Conservation (phyloP, 306 rosid genomes). For the Vigna nakashimae region DNA sequence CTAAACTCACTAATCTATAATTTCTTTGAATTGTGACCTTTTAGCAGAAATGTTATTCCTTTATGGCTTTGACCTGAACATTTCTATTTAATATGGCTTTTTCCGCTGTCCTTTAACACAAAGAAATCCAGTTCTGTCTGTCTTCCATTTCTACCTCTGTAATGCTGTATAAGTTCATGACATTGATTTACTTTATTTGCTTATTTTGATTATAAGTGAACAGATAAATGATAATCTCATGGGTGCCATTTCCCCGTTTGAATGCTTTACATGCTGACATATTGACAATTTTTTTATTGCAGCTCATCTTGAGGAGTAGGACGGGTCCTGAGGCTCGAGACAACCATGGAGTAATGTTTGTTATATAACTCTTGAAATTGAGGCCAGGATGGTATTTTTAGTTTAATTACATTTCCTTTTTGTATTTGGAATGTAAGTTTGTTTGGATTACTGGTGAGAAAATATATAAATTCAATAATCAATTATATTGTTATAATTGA, state of each 20-base stretch:
- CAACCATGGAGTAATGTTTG: background rate
- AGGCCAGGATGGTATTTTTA: slow-evolving; percentile 21
- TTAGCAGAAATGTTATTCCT: background rate
- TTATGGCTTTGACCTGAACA: background rate
- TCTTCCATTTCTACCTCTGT: background rate
- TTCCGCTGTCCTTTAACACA: background rate
- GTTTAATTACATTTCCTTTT: slow-evolving; percentile 2
- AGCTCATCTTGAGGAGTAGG: slow-evolving; percentile 33
- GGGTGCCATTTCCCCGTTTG: background rate
- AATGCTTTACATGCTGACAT: background rate
- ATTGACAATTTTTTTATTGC: slow-evolving; percentile 10
- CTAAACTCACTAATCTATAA: background rate
- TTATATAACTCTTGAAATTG: slow-evolving; percentile 23
- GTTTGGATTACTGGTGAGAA: background rate
- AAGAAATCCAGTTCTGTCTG: background rate
- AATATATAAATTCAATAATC: background rate
- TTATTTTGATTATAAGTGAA: background rate
- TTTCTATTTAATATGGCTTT: slow-evolving; percentile 5
- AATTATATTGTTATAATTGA: background rate
- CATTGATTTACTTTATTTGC: background rate
- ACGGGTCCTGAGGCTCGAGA: background rate
- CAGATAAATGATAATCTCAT: background rate
- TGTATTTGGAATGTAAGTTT: background rate
- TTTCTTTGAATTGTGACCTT: background rate
- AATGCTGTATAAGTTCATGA: too few relatives aligned